Conservation (phyloP, 208 protist species). For the Acanthamoeba castellanii region DNA sequence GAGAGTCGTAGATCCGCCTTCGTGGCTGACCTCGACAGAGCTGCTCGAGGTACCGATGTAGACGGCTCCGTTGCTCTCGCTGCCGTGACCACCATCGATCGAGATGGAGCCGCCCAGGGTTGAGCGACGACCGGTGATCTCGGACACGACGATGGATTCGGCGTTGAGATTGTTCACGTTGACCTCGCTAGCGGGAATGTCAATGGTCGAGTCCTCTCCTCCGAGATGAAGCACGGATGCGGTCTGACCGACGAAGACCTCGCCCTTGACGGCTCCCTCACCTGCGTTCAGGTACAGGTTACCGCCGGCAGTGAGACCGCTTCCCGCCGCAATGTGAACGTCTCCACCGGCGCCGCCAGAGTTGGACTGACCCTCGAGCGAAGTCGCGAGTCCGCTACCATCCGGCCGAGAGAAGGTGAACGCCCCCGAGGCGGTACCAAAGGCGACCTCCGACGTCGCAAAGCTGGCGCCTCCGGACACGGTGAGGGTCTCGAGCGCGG, state of each 20-base stretch:
- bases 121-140: background rate
- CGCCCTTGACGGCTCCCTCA: background rate
- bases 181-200: background rate
- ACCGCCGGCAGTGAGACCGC: background rate
- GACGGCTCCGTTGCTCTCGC: background rate
- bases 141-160: background rate
- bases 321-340: background rate
- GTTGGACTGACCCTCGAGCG: constrained; percentile 11
- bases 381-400: background rate
- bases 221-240: background rate
- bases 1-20: background rate
- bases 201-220: background rate
- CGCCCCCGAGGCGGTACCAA: background rate
- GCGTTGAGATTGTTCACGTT: background rate
- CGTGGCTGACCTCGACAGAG: background rate
- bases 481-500: background rate
- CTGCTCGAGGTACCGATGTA: background rate
- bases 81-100: background rate
- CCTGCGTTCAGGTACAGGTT: constrained; percentile 7
- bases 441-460: background rate
- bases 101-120: background rate
- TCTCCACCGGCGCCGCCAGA: background rate
- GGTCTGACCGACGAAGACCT: constrained; percentile 3
- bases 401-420: constrained; percentile 39
- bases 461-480: background rate